These are phyloP conservation scores for Nigrospora oryzae DNA, from an alignment of 2,329 filamentous ascomycete genomes.

Conservation along the genomic window DNA sequence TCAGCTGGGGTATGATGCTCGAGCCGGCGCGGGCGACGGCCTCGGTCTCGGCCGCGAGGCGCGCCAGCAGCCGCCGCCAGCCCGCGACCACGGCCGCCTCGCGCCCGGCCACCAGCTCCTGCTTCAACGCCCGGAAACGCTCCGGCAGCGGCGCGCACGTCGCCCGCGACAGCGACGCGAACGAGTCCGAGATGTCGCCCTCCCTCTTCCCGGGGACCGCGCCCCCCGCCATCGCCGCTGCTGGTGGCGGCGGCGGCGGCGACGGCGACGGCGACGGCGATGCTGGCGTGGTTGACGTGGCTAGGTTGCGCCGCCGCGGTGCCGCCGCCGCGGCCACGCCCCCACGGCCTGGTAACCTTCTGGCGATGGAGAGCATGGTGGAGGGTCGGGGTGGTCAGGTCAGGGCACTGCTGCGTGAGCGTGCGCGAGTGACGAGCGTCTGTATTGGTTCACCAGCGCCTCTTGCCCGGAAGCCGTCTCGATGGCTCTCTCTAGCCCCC, in stretches of 20 bases:
- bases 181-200: slow-evolving; percentile 55
- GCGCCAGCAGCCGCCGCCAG: slow-evolving; percentile 38
- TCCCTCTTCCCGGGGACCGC: slow-evolving; percentile 33
- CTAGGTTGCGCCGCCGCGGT: too few relatives aligned
- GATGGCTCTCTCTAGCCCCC: too few relatives aligned
- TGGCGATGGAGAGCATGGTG: too few relatives aligned
- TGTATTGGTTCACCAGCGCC: too few relatives aligned
- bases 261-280: too few relatives aligned
- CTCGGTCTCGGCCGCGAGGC: slow-evolving; percentile 37
- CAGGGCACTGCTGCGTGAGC: too few relatives aligned
- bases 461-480: too few relatives aligned
- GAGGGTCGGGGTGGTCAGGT: too few relatives aligned
- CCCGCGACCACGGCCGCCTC: slow-evolving; percentile 36
- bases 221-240: not conserved
- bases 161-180: slow-evolving; percentile 47
- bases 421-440: too few relatives aligned
- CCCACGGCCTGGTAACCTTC: too few relatives aligned
- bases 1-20: slow-evolving; percentile 41
- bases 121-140: slow-evolving; percentile 48
- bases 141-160: slow-evolving; percentile 38
- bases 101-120: slow-evolving; percentile 38
- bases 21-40: slow-evolving; percentile 34
- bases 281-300: too few relatives aligned
- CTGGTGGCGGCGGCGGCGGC: not conserved
- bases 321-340: too few relatives aligned